These are phyloP conservation scores for Hypoxylon trugodes DNA, from an alignment of 495 filamentous ascomycete genomes.

Conservation along the genomic window DNA sequence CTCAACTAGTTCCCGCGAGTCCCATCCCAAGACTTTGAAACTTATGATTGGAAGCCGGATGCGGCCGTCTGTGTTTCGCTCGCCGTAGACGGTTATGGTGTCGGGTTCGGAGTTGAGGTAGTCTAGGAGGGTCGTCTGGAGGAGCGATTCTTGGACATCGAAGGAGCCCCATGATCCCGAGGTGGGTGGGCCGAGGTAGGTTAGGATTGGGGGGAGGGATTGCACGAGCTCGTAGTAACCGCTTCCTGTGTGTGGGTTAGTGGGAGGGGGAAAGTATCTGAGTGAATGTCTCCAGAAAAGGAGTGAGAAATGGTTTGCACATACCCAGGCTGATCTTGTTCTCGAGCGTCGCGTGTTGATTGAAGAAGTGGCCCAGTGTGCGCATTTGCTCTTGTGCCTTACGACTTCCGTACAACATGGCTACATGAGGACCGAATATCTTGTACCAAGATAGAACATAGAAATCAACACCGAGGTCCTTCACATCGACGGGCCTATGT, in stretches of 20 bases:
- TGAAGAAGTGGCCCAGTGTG: slow-evolving; percentile 74
- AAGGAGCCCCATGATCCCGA: slow-evolving; percentile 61
- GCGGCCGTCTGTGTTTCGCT: slow-evolving; percentile 51
- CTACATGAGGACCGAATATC: slow-evolving; percentile 76
- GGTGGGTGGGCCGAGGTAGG: slow-evolving; percentile 58
- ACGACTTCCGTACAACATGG: slow-evolving; percentile 69
- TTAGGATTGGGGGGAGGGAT: slow-evolving; percentile 62
- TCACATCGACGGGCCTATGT: slow-evolving; percentile 72
- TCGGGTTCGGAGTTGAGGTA: slow-evolving; percentile 60
- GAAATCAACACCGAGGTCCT: slow-evolving; percentile 71
- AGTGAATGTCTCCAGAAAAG: too few relatives aligned
- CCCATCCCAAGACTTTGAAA: slow-evolving; percentile 66
- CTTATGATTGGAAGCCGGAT: slow-evolving; percentile 71
- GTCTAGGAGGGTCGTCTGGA: slow-evolving; percentile 64
- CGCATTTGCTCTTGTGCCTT: slow-evolving; percentile 57
- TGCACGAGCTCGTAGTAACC: slow-evolving; percentile 72
- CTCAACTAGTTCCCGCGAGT: slow-evolving; percentile 67
- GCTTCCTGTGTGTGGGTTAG: slow-evolving; percentile 30
- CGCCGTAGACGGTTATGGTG: slow-evolving; percentile 64
- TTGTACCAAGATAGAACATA: slow-evolving; percentile 84
- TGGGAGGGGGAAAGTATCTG: background rate
- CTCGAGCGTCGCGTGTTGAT: slow-evolving; percentile 62
- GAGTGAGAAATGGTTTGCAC: background rate
- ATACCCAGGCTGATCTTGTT: slow-evolving; percentile 59
- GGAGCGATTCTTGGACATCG: slow-evolving; percentile 63